These are phyloP conservation scores for Ogataea neopini DNA, from an alignment of 805 yeast species.

Conservation along the genomic window DNA sequence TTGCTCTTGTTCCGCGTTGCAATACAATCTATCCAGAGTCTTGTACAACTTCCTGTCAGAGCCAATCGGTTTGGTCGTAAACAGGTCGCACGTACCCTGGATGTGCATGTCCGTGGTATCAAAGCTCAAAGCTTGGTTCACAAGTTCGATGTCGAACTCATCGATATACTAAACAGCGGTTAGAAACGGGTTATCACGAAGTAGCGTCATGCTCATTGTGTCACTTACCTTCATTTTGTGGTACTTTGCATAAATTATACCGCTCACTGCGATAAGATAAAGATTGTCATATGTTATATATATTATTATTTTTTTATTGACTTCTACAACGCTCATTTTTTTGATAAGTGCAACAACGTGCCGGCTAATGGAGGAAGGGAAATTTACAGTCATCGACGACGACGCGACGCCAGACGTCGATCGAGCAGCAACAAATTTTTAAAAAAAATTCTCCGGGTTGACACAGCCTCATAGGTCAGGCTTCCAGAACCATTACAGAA, in stretches of 20 bases:
- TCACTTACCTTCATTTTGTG: conserved; percentile 21
- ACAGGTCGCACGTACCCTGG: conserved; percentile 88
- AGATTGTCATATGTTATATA: not conserved
- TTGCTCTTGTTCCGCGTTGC: conserved; percentile 12
- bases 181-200: not conserved
- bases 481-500: not conserved
- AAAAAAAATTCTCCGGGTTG: not conserved
- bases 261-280: not conserved
- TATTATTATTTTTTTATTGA: not conserved
- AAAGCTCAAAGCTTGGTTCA: conserved; percentile 82
- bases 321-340: conserved; percentile 2
- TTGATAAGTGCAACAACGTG: conserved; percentile 1
- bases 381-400: too few relatives aligned
- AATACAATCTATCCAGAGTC: conserved; percentile 69
- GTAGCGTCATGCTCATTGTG: not conserved
- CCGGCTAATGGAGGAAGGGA: not conserved
- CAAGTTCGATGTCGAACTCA: conserved; percentile 87
- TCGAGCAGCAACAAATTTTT: not conserved
- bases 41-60: conserved; percentile 87
- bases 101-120: conserved; percentile 75
- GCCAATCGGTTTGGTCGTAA: conserved; percentile 91
- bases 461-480: conserved; percentile 1
- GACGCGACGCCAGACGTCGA: not conserved
- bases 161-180: conserved; percentile 68
- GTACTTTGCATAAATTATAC: not conserved